Evolutionary conservation across 75 land plant genomes (phyloP), one percentile per base, ranked within the genome.

Genomic region (Pinus tabuliformis): DNA sequence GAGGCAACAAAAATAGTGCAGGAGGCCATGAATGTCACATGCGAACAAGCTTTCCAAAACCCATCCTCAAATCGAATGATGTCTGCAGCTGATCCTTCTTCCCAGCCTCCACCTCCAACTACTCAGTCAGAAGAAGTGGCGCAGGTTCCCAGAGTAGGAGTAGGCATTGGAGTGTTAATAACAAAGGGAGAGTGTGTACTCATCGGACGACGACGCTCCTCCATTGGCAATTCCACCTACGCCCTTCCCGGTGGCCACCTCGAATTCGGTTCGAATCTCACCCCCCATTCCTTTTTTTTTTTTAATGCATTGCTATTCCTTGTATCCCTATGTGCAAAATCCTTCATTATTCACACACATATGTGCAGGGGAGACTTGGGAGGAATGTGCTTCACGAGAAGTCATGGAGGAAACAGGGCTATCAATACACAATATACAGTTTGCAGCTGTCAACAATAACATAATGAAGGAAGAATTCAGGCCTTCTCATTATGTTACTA

Each of bases 181-280:
- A 52, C 81, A 14, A 86, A 85, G 30, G 87, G 68, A 20, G 79
- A 80, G 42, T 58, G n/a, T 58, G 86, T 93, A 20, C 82, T 93
- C 13, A 72, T 88, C 36, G 93, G 95, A 7, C 78, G 81, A 22
- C 85, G 95, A 14, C 89, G 63, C 30, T 84, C 91, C 75, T 62
- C 88, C 54, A 39, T 80, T 64, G 95, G 95, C 39, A 21, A 78
- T 62, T 77, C 75, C 85, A 86, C 88, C 71, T 93, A 78, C 75
- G 92, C 95, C 33, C 88, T 93, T 57, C 95, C 95, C 74, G 95
- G 95, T 57, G 95, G 95, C 22, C 92, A 87, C 78, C 91, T 93
- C 49, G 95, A 93, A 22, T 93, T 93, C 83, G 95, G 95, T 92
- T 20, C 59, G 52, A 22, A 15, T 21, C 73, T 62, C 80, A 72